These are phyloP conservation scores for Leptographium radiaticola DNA, from an alignment of 2,329 filamentous ascomycete genomes.

Conservation along the genomic window DNA sequence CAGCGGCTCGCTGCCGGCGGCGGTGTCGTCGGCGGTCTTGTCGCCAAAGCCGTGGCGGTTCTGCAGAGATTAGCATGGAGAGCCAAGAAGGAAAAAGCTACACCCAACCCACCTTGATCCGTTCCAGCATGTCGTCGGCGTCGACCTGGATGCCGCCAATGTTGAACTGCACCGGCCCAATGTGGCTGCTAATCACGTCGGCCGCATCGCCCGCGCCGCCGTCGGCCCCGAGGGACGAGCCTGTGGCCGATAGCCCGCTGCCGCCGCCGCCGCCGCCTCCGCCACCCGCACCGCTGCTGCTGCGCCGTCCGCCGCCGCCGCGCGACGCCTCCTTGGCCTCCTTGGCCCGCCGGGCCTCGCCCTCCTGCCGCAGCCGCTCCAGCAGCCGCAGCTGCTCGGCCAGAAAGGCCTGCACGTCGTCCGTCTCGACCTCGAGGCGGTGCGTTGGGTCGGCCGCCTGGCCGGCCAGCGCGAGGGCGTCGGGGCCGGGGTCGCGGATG, in stretches of 20 bases:
- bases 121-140: constrained; percentile 82
- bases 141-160: constrained; percentile 96
- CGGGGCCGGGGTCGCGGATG: constrained; percentile 60
- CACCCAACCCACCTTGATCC: constrained; percentile 53
- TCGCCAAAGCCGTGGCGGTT: constrained; percentile 40
- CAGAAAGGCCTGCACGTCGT: constrained; percentile 68
- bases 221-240: not conserved
- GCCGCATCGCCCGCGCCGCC: constrained; percentile 15
- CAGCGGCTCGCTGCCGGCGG: not conserved
- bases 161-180: constrained; percentile 93
- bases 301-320: constrained; percentile 7
- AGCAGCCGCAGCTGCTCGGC: constrained; percentile 61
- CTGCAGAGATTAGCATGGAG: constrained; percentile 17
- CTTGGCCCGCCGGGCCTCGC: constrained; percentile 25
- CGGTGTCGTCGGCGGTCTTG: not conserved
- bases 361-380: constrained; percentile 45
- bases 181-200: constrained; percentile 56
- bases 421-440: constrained; percentile 48
- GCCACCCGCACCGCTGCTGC: not conserved
- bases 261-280: constrained; percentile 9
- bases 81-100: not conserved
- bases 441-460: not conserved
- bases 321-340: constrained; percentile 22
- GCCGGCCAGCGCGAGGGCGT: constrained; percentile 39
- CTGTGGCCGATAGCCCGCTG: constrained; percentile 16